Percentiles rank a stretch among this genome's conserved stretches.
Evolutionary conservation across 73 alveolate genomes (phyloP).

Genomic region (Urostyla sp.): DNA sequence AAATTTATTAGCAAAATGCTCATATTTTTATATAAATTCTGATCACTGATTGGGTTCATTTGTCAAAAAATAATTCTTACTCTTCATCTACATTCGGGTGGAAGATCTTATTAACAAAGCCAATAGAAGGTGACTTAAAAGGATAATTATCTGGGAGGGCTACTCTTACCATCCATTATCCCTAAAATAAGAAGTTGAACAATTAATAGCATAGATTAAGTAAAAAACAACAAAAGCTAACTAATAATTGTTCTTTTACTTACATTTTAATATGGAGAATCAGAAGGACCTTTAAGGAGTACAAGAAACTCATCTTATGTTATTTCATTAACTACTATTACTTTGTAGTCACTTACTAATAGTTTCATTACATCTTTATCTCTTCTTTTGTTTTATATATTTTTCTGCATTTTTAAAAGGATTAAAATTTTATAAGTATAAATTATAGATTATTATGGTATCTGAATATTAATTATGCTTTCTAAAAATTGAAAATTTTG

Average conservation of each 20-base stretch:
- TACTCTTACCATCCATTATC: conserved; percentile 88
- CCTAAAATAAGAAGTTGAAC: conserved; percentile 39
- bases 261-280: conserved; percentile 94
- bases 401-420: conserved; percentile 5
- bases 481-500: no score
- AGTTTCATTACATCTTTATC: conserved; percentile 93
- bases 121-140: conserved; percentile 94
- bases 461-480: no score
- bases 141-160: conserved; percentile 95
- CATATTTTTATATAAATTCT: conserved; percentile 2
- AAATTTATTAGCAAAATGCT: background rate
- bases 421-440: no score
- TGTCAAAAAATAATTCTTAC: conserved; percentile 31
- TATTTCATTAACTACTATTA: conserved; percentile 59
- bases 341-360: conserved; percentile 89
- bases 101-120: conserved; percentile 89
- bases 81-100: conserved; percentile 98
- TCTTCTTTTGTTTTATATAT: conserved; percentile 83
- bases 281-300: conserved; percentile 88
- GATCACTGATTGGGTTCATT: background rate
- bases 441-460: no score
- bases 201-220: conserved; percentile 13
- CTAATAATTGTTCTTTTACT: conserved; percentile 8
- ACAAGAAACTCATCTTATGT: conserved; percentile 61
- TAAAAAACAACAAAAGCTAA: background rate